Base-by-base conservation (phyloP, 2,329 filamentous ascomycete genomes). In the Capronia americana region DNA sequence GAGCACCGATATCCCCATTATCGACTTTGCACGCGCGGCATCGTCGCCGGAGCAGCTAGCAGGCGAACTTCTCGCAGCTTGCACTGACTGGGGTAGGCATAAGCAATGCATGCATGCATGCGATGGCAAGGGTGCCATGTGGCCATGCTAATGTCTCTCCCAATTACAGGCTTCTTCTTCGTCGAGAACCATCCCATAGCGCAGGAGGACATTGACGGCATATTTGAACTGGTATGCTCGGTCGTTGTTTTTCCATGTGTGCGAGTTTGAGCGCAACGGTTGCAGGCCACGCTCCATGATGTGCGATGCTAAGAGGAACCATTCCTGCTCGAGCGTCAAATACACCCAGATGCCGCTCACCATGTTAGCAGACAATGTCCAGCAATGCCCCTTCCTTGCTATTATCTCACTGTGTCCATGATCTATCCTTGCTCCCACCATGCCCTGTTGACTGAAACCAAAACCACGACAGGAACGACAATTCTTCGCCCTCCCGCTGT, bases 181-280 rank as follows among this genome's bases (percentile, higher is more conserved):
- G 82, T 88, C 28, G 83, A 81, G 66, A 87, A 88, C 75, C 87
- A 84, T 67, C 85, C 85, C 17, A 77, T 89, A 2, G 78, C 77
- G 0, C 84, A 87, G 72, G 83, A 85, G 34, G 77, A 86, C 73
- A 80, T 88, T 3, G 83, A 88, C 69, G 76, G 79, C 0, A 86
- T 88, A 69, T 88, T 87, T 69, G 84, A 85, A 8, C 81, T 89
- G 7, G 86, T 65, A 46, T 61, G 63, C 23, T 4, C n/a, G 20
- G 14, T 24, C 57, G 26, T 10, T n/a, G 8, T 5, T 28, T 26
- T 53, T 1, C 14, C 3, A 28, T 3, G 10, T 44, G 23, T 48
- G 17, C 17, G 10, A 17, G 17, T 51, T 11, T 17, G 20, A 23
- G 48, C 23, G 48, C 23, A 12, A 26, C 11, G 5, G 26, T 51